Evolutionary conservation across 331 rosid genomes (phyloP), one percentile per base, ranked within the genome.

Genomic region (Stylosanthes scabra): DNA sequence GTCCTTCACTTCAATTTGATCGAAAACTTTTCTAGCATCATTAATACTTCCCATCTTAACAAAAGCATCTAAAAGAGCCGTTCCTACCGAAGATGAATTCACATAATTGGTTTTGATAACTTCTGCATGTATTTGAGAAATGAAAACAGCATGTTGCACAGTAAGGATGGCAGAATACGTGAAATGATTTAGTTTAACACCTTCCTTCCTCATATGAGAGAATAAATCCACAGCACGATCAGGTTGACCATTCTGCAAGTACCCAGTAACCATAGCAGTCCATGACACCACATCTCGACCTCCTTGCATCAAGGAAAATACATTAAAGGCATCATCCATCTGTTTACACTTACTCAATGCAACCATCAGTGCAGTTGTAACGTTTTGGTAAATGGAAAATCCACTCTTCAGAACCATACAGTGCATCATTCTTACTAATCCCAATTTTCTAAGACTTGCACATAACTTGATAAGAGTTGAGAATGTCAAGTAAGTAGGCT

Each of bases 151-250:
- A 61, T 78, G 75, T 37, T 82, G 88, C 63, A 85, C 89, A 10
- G 82, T 78, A 82, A 91, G 90, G 82, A 91, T 85, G 58, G 90
- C 46, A 65, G 94, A 91, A 85, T 91, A 91, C n/a, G 97, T 91
- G 76, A 85, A 91, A 74, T 86, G 84, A 68, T 91, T 91, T 27
- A 90, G 94, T 76, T 75, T 80, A 27, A 86, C 85, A 78, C 94
- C 88, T 74, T 81, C 86, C 63, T 82, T 64, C 72, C 81, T 83
- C 97, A 91, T 91, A 71, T 80, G 74, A 28, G 75, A 82, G 69
- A 88, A 91, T 72, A 91, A 80, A 74, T 69, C 68, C 72, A 85
- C 84, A 61, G 90, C 94, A 40, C 62, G 75, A 27, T 79, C 80
- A 20, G 61, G 76, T 64, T 80, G 52, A 58, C 92, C 86, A 74